Conservation (phyloP, 2,329 filamentous ascomycete species). For the Calonectria ilicicola region DNA sequence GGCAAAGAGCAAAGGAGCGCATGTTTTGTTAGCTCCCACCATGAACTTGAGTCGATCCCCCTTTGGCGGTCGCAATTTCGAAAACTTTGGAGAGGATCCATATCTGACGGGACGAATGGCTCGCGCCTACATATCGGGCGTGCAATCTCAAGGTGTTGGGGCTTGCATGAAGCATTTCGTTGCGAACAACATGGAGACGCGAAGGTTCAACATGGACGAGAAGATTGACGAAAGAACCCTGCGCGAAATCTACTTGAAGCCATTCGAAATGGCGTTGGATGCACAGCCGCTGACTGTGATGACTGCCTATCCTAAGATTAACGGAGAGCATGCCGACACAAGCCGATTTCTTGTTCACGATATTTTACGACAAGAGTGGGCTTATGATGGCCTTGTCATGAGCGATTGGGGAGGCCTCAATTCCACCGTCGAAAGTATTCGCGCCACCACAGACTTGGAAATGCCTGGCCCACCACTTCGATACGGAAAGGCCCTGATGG, state of each 20-base stretch:
- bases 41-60: conserved; percentile 37
- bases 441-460: conserved; percentile 37
- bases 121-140: conserved; percentile 42
- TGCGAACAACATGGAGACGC: conserved; percentile 47
- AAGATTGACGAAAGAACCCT: conserved; percentile 11
- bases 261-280: conserved; percentile 55
- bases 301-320: conserved; percentile 2
- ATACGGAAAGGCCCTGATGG: not conserved
- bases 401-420: conserved; percentile 49
- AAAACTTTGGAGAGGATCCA: conserved; percentile 53
- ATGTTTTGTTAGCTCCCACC: conserved; percentile 8
- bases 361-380: conserved; percentile 46
- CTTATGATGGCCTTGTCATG: conserved; percentile 48
- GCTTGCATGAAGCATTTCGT: conserved; percentile 56
- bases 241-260: conserved; percentile 25
- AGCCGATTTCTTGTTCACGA: conserved; percentile 11
- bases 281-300: conserved; percentile 67
- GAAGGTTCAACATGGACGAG: conserved; percentile 9
- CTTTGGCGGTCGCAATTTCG: conserved; percentile 53
- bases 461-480: conserved; percentile 18
- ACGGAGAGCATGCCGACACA: not conserved
- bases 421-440: conserved; percentile 39
- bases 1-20: not conserved
- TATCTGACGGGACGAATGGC: conserved; percentile 52
- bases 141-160: conserved; percentile 50